Evolutionary conservation across 2,329 filamentous ascomycete genomes (phyloP).

Genomic region (Neodidymelliopsis sp.): DNA sequence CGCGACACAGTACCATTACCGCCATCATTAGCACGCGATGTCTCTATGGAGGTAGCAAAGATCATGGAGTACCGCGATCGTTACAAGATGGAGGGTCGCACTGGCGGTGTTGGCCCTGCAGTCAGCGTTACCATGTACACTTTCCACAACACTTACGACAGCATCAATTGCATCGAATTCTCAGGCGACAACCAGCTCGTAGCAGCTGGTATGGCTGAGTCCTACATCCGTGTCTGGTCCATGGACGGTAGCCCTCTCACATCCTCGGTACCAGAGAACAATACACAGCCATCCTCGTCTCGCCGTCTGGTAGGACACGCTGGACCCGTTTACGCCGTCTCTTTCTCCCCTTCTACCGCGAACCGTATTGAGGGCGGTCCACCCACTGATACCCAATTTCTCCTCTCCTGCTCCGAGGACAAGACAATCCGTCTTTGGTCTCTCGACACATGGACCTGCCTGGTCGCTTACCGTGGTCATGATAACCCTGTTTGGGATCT

Average conservation of each 20-base stretch:
- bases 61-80: slow-evolving; percentile 91
- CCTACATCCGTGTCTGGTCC: slow-evolving; percentile 94
- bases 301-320: slow-evolving; percentile 84
- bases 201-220: slow-evolving; percentile 89
- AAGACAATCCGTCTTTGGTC: slow-evolving; percentile 92
- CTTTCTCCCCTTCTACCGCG: slow-evolving; percentile 78
- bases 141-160: slow-evolving; percentile 95
- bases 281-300: slow-evolving; percentile 70
- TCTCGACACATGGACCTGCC: slow-evolving; percentile 86
- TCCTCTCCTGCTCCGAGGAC: slow-evolving; percentile 88
- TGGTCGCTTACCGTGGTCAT: slow-evolving; percentile 94
- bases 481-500: slow-evolving; percentile 89
- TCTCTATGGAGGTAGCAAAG: slow-evolving; percentile 92
- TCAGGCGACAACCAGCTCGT: slow-evolving; percentile 88
- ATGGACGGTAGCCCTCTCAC: slow-evolving; percentile 83
- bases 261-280: slow-evolving; percentile 64
- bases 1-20: slow-evolving; percentile 84
- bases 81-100: slow-evolving; percentile 85
- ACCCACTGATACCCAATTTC: slow-evolving; percentile 72
- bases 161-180: slow-evolving; percentile 92
- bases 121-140: slow-evolving; percentile 97
- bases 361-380: slow-evolving; percentile 56
- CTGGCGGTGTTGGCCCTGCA: slow-evolving; percentile 81
- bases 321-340: slow-evolving; percentile 85
- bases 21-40: slow-evolving; percentile 85